These are phyloP conservation scores for Fusarium falciforme DNA, from an alignment of 2,329 filamentous ascomycete species.

Conservation along the genomic window DNA sequence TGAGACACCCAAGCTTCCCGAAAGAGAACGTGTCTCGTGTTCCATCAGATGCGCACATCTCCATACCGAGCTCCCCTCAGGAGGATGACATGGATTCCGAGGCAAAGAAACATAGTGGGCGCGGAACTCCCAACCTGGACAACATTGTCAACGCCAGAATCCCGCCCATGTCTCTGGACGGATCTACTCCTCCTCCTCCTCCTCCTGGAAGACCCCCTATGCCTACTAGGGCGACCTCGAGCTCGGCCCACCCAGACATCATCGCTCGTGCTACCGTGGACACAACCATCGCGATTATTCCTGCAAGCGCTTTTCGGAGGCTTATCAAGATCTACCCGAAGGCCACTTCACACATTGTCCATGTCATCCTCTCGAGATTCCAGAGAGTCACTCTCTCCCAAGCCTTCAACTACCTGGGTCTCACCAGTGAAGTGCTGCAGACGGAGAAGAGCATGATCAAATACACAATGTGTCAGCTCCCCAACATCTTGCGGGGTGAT, in stretches of 20 bases:
- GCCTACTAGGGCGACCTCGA: conserved; percentile 62
- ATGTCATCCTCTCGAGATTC: conserved; percentile 94
- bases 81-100: conserved; percentile 37
- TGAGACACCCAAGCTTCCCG: conserved; percentile 45
- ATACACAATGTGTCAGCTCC: conserved; percentile 90
- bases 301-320: conserved; percentile 92
- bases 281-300: conserved; percentile 98
- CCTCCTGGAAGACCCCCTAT: conserved; percentile 52
- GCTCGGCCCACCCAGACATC: conserved; percentile 94
- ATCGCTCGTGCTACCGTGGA: conserved; percentile 96
- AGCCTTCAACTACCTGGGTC: conserved; percentile 91
- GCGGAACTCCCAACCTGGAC: conserved; percentile 17
- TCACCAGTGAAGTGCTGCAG: conserved; percentile 90
- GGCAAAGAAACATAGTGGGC: conserved; percentile 29
- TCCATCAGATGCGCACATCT: conserved; percentile 41
- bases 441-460: conserved; percentile 95
- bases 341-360: conserved; percentile 96
- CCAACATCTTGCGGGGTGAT: conserved; percentile 87
- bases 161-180: conserved; percentile 80
- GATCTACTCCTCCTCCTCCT: conserved; percentile 37
- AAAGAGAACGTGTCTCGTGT: conserved; percentile 23
- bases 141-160: conserved; percentile 61
- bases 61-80: conserved; percentile 55
- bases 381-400: conserved; percentile 95
- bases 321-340: conserved; percentile 95